These are phyloP conservation scores for Mycena venus DNA, from an alignment of 768 basidiomycete genomes.

Conservation along the genomic window DNA sequence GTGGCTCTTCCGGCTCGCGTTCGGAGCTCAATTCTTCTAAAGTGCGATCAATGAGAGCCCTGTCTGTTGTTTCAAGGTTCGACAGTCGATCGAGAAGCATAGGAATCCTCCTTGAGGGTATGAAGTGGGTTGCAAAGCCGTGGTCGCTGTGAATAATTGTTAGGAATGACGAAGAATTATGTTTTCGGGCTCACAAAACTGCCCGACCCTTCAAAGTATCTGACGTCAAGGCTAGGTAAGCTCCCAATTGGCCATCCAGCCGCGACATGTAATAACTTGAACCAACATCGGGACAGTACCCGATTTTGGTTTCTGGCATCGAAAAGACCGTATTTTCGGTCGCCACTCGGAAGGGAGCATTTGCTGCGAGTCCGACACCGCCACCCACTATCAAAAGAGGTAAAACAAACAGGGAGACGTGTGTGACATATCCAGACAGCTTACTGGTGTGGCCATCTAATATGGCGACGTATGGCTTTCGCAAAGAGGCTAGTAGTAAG, in stretches of 20 bases:
- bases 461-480: constrained; percentile 92
- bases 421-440: constrained; percentile 49
- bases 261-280: constrained; percentile 90
- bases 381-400: constrained; percentile 82
- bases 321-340: constrained; percentile 93
- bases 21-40: constrained; percentile 84
- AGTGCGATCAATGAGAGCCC: constrained; percentile 60
- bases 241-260: constrained; percentile 92
- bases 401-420: constrained; percentile 19
- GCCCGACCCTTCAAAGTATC: constrained; percentile 80
- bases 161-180: constrained; percentile 7
- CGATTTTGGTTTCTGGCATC: constrained; percentile 98
- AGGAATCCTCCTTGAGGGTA: constrained; percentile 82
- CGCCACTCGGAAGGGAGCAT: constrained; percentile 91
- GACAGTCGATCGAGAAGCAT: constrained; percentile 78
- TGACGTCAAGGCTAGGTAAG: constrained; percentile 93
- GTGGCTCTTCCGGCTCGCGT: constrained; percentile 67
- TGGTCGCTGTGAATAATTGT: constrained; percentile 70
- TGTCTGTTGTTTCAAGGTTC: constrained; percentile 61
- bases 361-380: constrained; percentile 88
- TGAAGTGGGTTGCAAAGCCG: constrained; percentile 95
- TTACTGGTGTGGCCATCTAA: constrained; percentile 93
- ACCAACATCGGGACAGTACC: constrained; percentile 94
- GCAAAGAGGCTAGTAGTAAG: constrained; percentile 74
- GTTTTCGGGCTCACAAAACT: constrained; percentile 76